Base-by-base conservation (phyloP, 108 stramenopile species). In the Nannochloropsis oceanica region DNA sequence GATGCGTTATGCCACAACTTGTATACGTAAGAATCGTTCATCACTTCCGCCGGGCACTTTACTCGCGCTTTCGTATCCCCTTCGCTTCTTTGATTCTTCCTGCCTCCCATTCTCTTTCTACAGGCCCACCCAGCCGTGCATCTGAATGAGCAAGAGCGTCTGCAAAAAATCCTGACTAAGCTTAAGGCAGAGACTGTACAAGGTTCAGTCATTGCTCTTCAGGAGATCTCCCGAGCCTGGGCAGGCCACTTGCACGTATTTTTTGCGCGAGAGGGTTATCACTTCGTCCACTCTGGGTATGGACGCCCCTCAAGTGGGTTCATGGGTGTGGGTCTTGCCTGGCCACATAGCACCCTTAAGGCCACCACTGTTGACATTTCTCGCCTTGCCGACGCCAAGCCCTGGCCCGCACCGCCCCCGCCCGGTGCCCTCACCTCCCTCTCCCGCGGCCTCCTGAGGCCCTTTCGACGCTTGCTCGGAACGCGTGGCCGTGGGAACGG, bases 271-370 rank as follows among this genome's bases (percentile, higher is more conserved):
- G 42, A 85, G n/a, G 93, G 93, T 13, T 98, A 97, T 90, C 88
- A 94, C 73, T 86, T 97, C 44, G 93, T 97, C 7, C 96, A 95
- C 9, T 95, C 94, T 25, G 80, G 93, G 42, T 98, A 98, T 87
- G 98, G 98, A 3, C 93, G 89, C 83, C 87, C 80, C 81, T 96
- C 97, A 91, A 98, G 96, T 92, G 95, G 95, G 26, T 96, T 94
- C 91, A 96, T 96, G 95, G 95, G 95, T 25, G 87, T 90, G 24
- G 85, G 44, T 24, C 22, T 90, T 42, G 85, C 86, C 27, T 87
- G 83, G 87, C 83, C 87, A 25, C 44, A 80, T n/a, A 42, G 79
- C 43, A 87, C 42, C 44, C 83, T 42, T 44, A 83, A 84, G 80
- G 79, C 79, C 12, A 25, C 46, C 44, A 80, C 79, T 13, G 79